A percentile compares a stretch with the other conserved stretches of the same genome.
phyloP scores from a whole-genome alignment of 2,329 filamentous ascomycete species.

The Pseudocercospora cruenta region DNA sequence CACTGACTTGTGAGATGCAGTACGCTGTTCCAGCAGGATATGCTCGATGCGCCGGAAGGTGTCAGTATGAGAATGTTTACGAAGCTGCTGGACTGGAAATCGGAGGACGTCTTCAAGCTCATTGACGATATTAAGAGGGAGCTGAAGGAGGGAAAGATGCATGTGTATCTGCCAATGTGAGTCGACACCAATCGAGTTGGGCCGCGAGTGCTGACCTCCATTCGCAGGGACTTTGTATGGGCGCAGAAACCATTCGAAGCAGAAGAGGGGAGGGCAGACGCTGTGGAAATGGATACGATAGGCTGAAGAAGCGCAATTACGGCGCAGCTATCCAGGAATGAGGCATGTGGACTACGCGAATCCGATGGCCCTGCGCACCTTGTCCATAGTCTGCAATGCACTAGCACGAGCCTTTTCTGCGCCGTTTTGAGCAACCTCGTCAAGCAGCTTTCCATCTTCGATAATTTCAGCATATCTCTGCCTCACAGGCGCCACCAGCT shows the following conservation, averaged over 20 bases:
- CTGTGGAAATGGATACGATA: background rate
- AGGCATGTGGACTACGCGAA: background rate
- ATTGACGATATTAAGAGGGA: background rate
- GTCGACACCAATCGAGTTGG: background rate
- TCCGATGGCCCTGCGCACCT: constrained; percentile 15
- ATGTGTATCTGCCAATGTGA: background rate
- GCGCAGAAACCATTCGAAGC: background rate
- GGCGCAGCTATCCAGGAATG: background rate
- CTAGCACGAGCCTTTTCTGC: constrained; percentile 63
- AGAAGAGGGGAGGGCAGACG: background rate
- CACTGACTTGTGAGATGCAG: background rate
- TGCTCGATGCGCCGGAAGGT: background rate
- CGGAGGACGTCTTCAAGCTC: background rate
- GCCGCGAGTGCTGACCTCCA: background rate
- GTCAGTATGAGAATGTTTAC: constrained; percentile 5
- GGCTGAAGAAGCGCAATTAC: background rate
- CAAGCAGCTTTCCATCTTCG: constrained; percentile 56
- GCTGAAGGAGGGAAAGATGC: background rate
- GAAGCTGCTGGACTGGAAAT: background rate
- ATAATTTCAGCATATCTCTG: constrained; percentile 61
- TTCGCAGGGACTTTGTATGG: background rate
- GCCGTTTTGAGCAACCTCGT: constrained; percentile 59
- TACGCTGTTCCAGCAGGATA: background rate
- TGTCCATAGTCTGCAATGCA: constrained; percentile 57
- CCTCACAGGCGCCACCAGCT: constrained; percentile 59